Evolutionary conservation across 345 rosid species (phyloP).

Genomic region (Draba incana): DNA sequence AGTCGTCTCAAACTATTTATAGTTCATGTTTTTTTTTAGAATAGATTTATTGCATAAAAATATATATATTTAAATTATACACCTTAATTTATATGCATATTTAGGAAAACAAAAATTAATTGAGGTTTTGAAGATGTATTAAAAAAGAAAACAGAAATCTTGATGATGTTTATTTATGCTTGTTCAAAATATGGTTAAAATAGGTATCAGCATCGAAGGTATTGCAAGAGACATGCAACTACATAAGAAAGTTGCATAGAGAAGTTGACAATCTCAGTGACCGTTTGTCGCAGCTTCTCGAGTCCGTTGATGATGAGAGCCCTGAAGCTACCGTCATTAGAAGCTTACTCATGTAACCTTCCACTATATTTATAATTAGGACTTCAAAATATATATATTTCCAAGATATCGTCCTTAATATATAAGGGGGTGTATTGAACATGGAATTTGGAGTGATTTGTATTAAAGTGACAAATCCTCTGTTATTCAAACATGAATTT

Average conservation of each 20-base stretch:
- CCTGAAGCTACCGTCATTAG: conserved; percentile 79
- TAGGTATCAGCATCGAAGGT: conserved; percentile 77
- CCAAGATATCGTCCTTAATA: conserved; percentile 39
- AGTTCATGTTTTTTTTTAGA: no score
- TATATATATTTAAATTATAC: no score
- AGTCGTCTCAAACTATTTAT: no score
- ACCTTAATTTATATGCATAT: no score
- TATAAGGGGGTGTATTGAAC: no score
- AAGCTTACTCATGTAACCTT: conserved; percentile 64
- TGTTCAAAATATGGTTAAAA: background rate
- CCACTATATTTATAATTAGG: conserved; percentile 7
- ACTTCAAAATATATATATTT: background rate
- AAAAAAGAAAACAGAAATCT: no score
- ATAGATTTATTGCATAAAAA: no score
- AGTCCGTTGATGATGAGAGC: conserved; percentile 61
- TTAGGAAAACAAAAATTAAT: no score
- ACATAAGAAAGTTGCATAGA: conserved; percentile 65
- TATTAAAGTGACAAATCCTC: no score
- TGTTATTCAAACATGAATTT: no score
- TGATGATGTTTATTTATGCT: background rate
- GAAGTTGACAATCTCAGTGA: conserved; percentile 78
- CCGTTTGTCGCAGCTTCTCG: conserved; percentile 68
- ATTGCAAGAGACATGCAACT: conserved; percentile 81
- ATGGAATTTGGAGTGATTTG: no score
- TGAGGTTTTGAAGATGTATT: no score